phyloP scores from a whole-genome alignment of 345 rosid genomes.

The Orychophragmus violaceus region DNA sequence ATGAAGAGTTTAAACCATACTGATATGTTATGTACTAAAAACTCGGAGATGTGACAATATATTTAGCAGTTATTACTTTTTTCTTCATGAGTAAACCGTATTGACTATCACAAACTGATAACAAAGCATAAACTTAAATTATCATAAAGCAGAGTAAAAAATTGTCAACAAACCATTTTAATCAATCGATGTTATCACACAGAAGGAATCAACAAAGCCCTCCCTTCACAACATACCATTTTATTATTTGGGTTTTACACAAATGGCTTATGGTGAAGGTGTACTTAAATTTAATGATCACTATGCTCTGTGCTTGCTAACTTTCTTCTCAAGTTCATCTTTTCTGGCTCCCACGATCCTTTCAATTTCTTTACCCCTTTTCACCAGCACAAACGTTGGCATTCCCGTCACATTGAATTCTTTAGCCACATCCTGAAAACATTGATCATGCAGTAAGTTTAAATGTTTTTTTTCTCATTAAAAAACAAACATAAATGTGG shows the following conservation, averaged over 20 bases:
- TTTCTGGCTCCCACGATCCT: constrained; percentile 58
- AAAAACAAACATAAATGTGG: neutral
- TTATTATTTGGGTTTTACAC: constrained; percentile 1
- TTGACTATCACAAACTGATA: neutral
- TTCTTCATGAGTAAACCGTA: neutral
- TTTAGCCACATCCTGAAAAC: constrained; percentile 56
- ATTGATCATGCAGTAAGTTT: neutral
- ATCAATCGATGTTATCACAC: neutral
- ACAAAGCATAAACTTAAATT: neutral
- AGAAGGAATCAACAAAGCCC: neutral
- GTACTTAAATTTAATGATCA: neutral
- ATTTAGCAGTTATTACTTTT: neutral
- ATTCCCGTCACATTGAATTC: constrained; percentile 67
- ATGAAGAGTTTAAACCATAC: constrained; percentile 12
- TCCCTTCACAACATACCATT: constrained; percentile 1
- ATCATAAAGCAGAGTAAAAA: neutral
- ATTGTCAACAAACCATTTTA: neutral
- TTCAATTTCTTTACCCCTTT: constrained; percentile 65
- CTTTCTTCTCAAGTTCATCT: constrained; percentile 58
- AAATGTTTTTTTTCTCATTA: neutral
- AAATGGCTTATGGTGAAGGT: neutral
- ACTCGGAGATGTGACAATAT: neutral
- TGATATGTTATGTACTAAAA: too few species aligned
- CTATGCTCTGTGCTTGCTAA: constrained; percentile 32
- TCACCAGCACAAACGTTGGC: constrained; percentile 91